Evolutionary conservation across 1,284 basidiomycete species (phyloP), one percentile per base, ranked within the genome.

Genomic region (Boletus semigastroideus): DNA sequence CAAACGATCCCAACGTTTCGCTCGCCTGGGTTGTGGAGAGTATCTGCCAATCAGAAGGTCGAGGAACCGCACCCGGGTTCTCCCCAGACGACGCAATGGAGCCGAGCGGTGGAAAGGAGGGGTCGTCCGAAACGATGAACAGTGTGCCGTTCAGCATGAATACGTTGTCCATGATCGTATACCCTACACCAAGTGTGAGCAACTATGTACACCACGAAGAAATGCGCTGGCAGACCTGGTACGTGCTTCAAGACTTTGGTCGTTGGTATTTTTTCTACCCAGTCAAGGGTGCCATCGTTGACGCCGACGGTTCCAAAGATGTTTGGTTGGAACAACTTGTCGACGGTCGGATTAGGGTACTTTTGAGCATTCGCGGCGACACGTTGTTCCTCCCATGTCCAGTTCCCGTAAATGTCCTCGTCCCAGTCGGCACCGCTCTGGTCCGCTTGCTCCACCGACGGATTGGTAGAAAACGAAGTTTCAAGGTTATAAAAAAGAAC

Each of bases 81-180:
- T 61, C 51, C 13, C 63, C 60, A 6, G 78, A 78, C 10, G 79
- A 75, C 0, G 79, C 75, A 22, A 87, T 83, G 1, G 73, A 68
- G 9, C 65, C 67, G 25, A 82, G 66, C 4, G 74, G 56, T 2
- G 84, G 87, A 46, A 86, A 75, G 7, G 72, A 62, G 9, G 72
- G 72, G 48, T 80, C 71, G 59, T 88, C 80, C 5, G 80, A 77
- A 22, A 90, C 82, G 52, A 93, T 68, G 66, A 84, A 90, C 49
- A 92, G 74, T 7, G 79, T 80, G 12, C 86, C 84, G 59, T 87
- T 83, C 57, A 77, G 77, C 25, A 89, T 67, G 56, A 87, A 81
- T 22, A 92, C 75, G 54, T 89, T 86, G 59, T 93, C 89, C 49
- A 94, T 74, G 39, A 92, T 80, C 2, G 88, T 92, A 73, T 86